Evolutionary conservation across 225 moss, liverwort and hornwort genomes (phyloP), one percentile per base, ranked within the genome.

Genomic region (Sphagnum tenellum): DNA sequence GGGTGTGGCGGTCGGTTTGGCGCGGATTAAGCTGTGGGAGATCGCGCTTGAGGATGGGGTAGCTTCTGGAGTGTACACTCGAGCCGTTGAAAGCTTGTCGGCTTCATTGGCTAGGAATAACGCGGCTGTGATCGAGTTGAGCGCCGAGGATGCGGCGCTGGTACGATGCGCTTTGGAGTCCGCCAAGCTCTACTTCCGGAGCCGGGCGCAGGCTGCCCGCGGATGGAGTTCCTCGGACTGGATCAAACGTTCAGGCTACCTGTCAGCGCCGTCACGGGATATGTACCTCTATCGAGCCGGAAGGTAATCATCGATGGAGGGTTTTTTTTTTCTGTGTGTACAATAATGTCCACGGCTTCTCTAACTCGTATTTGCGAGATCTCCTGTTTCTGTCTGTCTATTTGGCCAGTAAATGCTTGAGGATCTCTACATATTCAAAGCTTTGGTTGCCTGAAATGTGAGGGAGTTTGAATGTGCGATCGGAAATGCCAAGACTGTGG

Each of bases 101-200:
- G 70, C 64, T 50, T 96, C 96, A 56, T 83, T 96, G 67, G 81
- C 87, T 48, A 88, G 85, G 63, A 78, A 88, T 74, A 92, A 92
- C 76, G 96, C 96, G 48, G 96, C 80, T 45, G 85, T 96, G 49
- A 83, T 96, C 71, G 92, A 96, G 73, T 67, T 96, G 55, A 82
- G 75, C 57, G 78, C 78, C n/a, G 90, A 92, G 61, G 96, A 92
- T 55, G 81, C 90, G 12, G 79, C 88, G 4, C 72, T 83, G 62
- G 81, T 96, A 51, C 75, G 86, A 56, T 92, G 88, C 67, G 86
- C 88, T 5, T 72, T 92, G 52, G 90, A 92, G 71, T 92, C 96
- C 58, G 89, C 92, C 52, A 96, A 90, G 76, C 75, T 96, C 67
- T 96, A 89, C 65, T 96, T 96, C 57, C 84, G 96, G 47, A 92